These are phyloP conservation scores for Talaromyces liani DNA, from an alignment of 495 filamentous ascomycete species.

Conservation along the genomic window DNA sequence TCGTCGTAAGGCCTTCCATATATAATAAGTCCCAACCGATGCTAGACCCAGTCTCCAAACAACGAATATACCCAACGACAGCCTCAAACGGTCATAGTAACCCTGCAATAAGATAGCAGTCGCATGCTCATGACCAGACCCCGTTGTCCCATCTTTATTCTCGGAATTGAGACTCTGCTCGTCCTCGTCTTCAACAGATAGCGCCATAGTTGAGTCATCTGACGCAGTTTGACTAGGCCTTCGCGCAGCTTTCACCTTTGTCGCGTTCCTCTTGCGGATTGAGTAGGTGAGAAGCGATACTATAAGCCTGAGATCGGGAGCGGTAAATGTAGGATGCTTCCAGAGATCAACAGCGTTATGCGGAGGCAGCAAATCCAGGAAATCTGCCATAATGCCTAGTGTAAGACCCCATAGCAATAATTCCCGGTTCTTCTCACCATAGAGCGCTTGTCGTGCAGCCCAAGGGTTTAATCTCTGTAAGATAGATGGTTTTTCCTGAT, in stretches of 20 bases:
- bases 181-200: conserved; percentile 22
- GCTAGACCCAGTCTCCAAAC: conserved; percentile 31
- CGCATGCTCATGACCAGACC: conserved; percentile 22
- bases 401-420: conserved; percentile 73
- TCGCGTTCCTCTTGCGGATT: conserved; percentile 50
- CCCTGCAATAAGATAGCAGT: conserved; percentile 60
- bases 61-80: conserved; percentile 48
- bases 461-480: conserved; percentile 22
- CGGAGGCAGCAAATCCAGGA: conserved; percentile 62
- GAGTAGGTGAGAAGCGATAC: conserved; percentile 54
- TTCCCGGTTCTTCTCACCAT: conserved; percentile 29
- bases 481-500: conserved; percentile 9
- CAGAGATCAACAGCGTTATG: conserved; percentile 55
- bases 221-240: conserved; percentile 33
- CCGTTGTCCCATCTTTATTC: not conserved
- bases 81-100: conserved; percentile 58
- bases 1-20: conserved; percentile 25
- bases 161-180: not conserved
- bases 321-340: conserved; percentile 68
- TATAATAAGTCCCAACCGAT: conserved; percentile 23
- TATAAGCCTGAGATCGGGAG: conserved; percentile 52
- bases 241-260: conserved; percentile 29
- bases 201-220: conserved; percentile 35
- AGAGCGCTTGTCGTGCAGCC: conserved; percentile 26
- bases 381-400: conserved; percentile 63